Base-by-base conservation (phyloP, 2,329 filamentous ascomycete genomes). In the Penicillium fuscoglaucum region DNA sequence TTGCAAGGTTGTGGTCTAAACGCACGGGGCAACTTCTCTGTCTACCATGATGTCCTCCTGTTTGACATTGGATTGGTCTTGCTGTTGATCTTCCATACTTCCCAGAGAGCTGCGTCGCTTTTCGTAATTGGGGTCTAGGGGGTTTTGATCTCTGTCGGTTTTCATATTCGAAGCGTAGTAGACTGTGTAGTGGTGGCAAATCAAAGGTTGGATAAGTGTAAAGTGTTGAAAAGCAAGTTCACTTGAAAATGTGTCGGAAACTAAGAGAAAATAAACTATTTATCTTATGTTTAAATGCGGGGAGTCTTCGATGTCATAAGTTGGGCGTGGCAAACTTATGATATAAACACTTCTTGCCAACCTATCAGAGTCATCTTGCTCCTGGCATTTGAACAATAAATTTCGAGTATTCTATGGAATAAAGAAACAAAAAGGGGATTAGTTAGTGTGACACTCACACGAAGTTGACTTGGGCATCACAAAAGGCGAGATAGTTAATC, bases 21-120 rank as follows among this genome's bases (percentile, higher is more conserved):
- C 65, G 31, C 53, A 68, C 66, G 66, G 66, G 24, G 66, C 66
- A 9, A 66, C 60, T 29, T 67, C 60, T 49, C 59, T 52, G 12
- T 63, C 53, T 2, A 60, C 37, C 10, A 63, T 58, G 39, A 46
- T 35, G 13, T 66, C 43, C 15, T 61, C 10, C 24, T 61, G 50
- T 10, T 57, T 65, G 12, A 12, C 7, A 39, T 17, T 24, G 51
- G 50, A 6, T 47, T 59, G 47, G 48, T 55, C 10, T 39, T 41
- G 19, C 28, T 39, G n/a, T 28, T 24, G 6, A 29, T 39, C 15
- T 40, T 51, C 40, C 21, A 31, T 58, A 28, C 21, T n/a, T 54
- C 57, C 48, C 2, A 63, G 46, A 12, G 61, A 58, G 29, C 52
- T 60, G 39, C 57, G 60, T 43, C 59, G 58, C 19, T 67, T 57